Percentiles rank a stretch among this genome's conserved stretches.
These are phyloP conservation scores for Amylocarpus encephaloides DNA, from an alignment of 2,329 filamentous ascomycete species.

Conservation along the genomic window DNA sequence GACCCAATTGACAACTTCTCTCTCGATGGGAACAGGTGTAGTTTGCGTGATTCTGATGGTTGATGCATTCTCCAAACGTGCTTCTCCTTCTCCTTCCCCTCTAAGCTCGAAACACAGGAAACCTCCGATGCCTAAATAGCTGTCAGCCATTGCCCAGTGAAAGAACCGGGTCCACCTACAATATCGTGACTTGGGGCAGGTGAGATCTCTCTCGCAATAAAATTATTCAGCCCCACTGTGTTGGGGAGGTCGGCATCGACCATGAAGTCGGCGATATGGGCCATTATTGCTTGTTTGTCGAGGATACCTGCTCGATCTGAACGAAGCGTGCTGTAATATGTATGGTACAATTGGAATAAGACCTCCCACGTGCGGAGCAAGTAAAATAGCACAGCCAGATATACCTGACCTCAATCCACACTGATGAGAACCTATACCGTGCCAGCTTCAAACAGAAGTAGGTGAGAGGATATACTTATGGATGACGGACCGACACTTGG, in stretches of 20 bases:
- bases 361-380: conserved; percentile 6
- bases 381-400: conserved; percentile 13
- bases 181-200: conserved; percentile 35
- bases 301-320: conserved; percentile 18
- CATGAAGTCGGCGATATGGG: conserved; percentile 57
- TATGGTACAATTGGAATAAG: conserved; percentile 5
- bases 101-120: not conserved
- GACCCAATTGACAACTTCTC: conserved; percentile 30
- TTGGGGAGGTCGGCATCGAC: conserved; percentile 32
- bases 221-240: conserved; percentile 35
- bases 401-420: conserved; percentile 19
- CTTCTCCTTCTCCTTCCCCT: conserved; percentile 38
- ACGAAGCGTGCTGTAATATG: conserved; percentile 8
- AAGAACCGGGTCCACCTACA: conserved; percentile 17
- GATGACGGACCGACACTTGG: conserved; percentile 16
- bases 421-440: conserved; percentile 3
- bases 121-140: conserved; percentile 20
- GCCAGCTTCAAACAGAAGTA: conserved; percentile 1
- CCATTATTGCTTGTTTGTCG: conserved; percentile 41
- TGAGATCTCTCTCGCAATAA: conserved; percentile 47
- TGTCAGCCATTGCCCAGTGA: conserved; percentile 9
- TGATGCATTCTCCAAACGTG: conserved; percentile 55
- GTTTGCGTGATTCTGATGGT: conserved; percentile 45
- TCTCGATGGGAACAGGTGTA: conserved; percentile 55
- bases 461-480: conserved; percentile 19